Base-by-base conservation (phyloP, 768 basidiomycete genomes). In the Lepiota subincarnata region DNA sequence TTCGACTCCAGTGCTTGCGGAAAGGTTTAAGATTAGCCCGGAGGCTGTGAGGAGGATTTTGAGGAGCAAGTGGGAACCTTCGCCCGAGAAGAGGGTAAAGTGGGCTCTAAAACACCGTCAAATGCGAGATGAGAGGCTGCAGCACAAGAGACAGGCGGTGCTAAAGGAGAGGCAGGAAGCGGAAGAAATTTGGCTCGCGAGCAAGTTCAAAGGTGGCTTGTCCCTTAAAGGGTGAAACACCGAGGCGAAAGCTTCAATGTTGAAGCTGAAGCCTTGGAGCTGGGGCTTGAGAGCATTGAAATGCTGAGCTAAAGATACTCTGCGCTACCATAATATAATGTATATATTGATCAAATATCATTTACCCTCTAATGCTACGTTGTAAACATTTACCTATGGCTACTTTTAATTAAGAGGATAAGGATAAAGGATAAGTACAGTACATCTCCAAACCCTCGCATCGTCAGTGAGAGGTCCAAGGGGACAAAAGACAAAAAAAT, bases 21-120 rank as follows among this genome's bases (percentile, higher is more conserved):
- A 85, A 55, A 79, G 79, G 64, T 93, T 93, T 70, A 83, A 75
- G 65, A 81, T 92, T 65, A 87, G 84, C 60, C 82, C 86, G 34
- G 92, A 94, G 71, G 89, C 86, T 8, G 85, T 92, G 35, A 73
- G 86, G 56, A 73, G 92, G 61, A 89, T 94, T 53, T 66, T 93
- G 62, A 85, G 82, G 70, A 87, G 86, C 67, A 81, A 74, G 57
- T 92, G 86, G 82, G 73, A 77, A 64, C 84, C 87, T 20, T 70
- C 76, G 47, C 69, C 66, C 59, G 83, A 81, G 68, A 74, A 76
- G 69, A 74, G 74, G 59, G 68, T 71, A 20, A 71, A 70, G 59
- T 58, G 82, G 56, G 75, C 73, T 53, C 74, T 76, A 61, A 73
- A 72, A 59, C 83, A 85, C 68, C 73, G 79, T 59, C 63, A 68